Conservation (phyloP, 2,329 filamentous ascomycete species). For the Venturiaceae sp. region DNA sequence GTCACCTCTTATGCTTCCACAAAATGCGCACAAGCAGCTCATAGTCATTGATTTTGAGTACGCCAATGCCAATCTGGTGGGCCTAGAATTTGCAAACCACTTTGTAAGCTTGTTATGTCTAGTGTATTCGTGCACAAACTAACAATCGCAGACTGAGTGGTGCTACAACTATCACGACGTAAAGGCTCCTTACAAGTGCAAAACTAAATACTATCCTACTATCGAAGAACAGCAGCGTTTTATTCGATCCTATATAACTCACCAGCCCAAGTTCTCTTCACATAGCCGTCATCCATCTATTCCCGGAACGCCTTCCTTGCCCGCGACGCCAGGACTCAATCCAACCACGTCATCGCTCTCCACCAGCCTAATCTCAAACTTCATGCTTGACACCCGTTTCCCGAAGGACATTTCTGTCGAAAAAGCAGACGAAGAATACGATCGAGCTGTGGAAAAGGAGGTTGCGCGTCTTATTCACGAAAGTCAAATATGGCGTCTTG, state of each 20-base stretch:
- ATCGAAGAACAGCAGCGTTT: constrained; percentile 76
- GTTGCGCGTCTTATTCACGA: constrained; percentile 66
- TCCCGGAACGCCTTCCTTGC: constrained; percentile 10
- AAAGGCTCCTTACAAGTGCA: constrained; percentile 55
- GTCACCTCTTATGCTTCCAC: constrained; percentile 77
- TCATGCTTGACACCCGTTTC: constrained; percentile 62
- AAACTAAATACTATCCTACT: constrained; percentile 62
- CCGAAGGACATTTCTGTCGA: constrained; percentile 21
- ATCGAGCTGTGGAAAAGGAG: constrained; percentile 56
- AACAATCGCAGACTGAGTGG: constrained; percentile 64
- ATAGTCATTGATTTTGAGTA: constrained; percentile 99
- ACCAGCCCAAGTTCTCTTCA: constrained; percentile 57
- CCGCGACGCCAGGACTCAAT: constrained; percentile 17
- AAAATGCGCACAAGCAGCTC: constrained; percentile 91
- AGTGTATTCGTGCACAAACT: background rate
- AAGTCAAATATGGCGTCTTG: constrained; percentile 73
- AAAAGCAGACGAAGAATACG: constrained; percentile 43
- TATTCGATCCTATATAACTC: constrained; percentile 75
- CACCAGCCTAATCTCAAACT: constrained; percentile 41
- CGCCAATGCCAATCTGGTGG: constrained; percentile 76
- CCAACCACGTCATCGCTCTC: constrained; percentile 21
- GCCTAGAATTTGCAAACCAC: constrained; percentile 92
- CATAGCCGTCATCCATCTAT: constrained; percentile 32
- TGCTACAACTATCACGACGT: constrained; percentile 92
- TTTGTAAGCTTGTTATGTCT: constrained; percentile 50